These are phyloP conservation scores for Alternaria burnsii DNA, from an alignment of 2,329 filamentous ascomycete species.

Conservation along the genomic window DNA sequence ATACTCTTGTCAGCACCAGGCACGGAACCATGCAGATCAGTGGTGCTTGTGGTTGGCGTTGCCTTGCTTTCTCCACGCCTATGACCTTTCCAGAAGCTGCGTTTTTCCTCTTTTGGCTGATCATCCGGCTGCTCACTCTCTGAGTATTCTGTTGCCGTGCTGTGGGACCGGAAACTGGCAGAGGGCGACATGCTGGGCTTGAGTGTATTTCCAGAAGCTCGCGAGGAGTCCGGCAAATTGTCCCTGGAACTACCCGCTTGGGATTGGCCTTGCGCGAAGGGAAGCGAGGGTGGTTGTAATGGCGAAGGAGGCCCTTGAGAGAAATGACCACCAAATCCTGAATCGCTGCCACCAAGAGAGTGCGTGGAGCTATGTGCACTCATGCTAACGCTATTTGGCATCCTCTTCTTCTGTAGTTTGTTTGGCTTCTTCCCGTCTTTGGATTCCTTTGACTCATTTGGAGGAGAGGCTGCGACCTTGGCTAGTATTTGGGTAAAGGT, in stretches of 20 bases:
- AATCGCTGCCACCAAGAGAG: constrained; percentile 65
- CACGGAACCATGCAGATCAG: constrained; percentile 47
- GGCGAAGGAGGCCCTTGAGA: constrained; percentile 39
- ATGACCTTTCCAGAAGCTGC: constrained; percentile 76
- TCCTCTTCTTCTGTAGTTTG: constrained; percentile 84
- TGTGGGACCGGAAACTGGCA: constrained; percentile 76
- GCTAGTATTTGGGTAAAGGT: constrained; percentile 51
- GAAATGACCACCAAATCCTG: constrained; percentile 25
- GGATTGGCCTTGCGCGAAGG: constrained; percentile 36
- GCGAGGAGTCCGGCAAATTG: constrained; percentile 50
- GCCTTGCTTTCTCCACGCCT: constrained; percentile 46
- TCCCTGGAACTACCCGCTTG: constrained; percentile 40
- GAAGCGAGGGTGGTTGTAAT: constrained; percentile 44
- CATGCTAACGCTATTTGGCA: constrained; percentile 77
- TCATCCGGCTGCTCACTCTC: constrained; percentile 80
- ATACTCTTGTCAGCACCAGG: constrained; percentile 51
- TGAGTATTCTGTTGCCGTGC: constrained; percentile 77
- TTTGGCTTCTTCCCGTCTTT: constrained; percentile 73
- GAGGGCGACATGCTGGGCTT: constrained; percentile 77
- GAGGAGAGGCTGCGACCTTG: constrained; percentile 63
- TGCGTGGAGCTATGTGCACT: constrained; percentile 91
- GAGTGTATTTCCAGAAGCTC: constrained; percentile 61
- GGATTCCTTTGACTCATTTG: constrained; percentile 58
- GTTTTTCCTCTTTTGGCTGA: constrained; percentile 60
- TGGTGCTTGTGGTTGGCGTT: constrained; percentile 49